Base-by-base conservation (phyloP, 306 rosid genomes). In the Lathyrus aphaca region DNA sequence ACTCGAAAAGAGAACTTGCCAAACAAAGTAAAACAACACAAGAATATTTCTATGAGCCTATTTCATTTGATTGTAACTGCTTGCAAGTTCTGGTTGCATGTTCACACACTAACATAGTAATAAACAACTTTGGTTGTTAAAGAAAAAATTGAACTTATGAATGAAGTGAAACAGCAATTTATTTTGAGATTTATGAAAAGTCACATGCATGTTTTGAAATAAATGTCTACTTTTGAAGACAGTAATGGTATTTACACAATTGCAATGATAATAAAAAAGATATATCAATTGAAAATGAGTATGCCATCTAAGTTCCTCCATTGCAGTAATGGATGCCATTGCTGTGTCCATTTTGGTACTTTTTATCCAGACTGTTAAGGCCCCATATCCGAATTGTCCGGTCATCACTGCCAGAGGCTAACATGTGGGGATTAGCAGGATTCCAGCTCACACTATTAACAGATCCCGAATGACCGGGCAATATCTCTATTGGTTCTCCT, bases 391-490 rank as follows among this genome's bases (percentile, higher is more conserved):
- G 81, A 65, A 95, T 89, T 13, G 99, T 91, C 15, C 91, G 85
- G 79, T 95, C 99, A 70, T 95, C 99, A 42, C 99, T 95, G 35
- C 95, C 97, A 0, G 97, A 95, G 76, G 99, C 99, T 66, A 95
- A 78, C 97, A 95, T 89, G 85, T 95, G 96, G 8, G 96, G 95
- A 40, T 95, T 95, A 5, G 85, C 73, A 29, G 99, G 99, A 74
- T 95, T 95, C 99, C 99, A 95, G 77, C 96, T 86, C 73, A 95
- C 99, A 68, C 95, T 87, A 68, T 91, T 95, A 25, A 95, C 97
- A 25, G 99, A 86, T 58, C 99, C 99, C 27, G 99, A 89, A 75
- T 95, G 99, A 27, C 99, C 99, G 1, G 92, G 80, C 77, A 95
- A 81, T 43, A 89, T 65, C 72, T 83, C 90, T 69, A 95, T 74